Base-by-base conservation (phyloP, 331 rosid genomes). In the Rosa hybrid region DNA sequence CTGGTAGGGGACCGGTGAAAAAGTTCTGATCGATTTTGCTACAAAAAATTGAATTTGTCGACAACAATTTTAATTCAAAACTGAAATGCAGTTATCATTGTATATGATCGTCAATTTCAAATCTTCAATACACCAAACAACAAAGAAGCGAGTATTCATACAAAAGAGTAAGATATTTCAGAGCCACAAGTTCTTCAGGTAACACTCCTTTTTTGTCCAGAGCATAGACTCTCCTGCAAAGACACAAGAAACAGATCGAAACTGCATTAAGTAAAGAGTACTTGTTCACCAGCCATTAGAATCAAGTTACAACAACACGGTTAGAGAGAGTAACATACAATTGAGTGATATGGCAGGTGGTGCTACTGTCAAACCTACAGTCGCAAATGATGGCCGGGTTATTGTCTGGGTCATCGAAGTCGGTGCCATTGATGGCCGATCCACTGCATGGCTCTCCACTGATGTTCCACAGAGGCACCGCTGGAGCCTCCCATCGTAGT, bases 1-100 rank as follows among this genome's bases (percentile, higher is more conserved):
- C 73, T 51, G 98, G 84, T 17, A 92, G 74, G 38, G 91, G 72
- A 30, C 98, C 98, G 0, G 85, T 81, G 85, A 92, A 87, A 84
- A 78, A 76, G 86, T 94, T 94, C 75, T 82, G 93, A 65, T 41
- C 81, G 39, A 94, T 64, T 7, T 86, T 77, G 90, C 96, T 94
- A 79, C 68, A 74, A 83, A 12, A 49, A 81, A 30, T 69, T 42
- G 23, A 21, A 74, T 17, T 7, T 65, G 18, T 6, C 12, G 34
- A 6, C 13, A 38, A 17, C 65, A 64, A 48, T 3, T 4, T 48
- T 11, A 48, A 11, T 11, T 12, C 16, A 0, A 48, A 48, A 48
- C 53, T 48, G 53, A 48, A 8, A 46, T 44, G 46, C 46, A 46
- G 12, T 3, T 0, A 46, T 46, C 50, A 45, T 46, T 46, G 1